A percentile compares a stretch with the other conserved stretches of the same genome.
phyloP scores from a whole-genome alignment of 768 basidiomycete genomes.

The Xerocomellus chrysenteron region DNA sequence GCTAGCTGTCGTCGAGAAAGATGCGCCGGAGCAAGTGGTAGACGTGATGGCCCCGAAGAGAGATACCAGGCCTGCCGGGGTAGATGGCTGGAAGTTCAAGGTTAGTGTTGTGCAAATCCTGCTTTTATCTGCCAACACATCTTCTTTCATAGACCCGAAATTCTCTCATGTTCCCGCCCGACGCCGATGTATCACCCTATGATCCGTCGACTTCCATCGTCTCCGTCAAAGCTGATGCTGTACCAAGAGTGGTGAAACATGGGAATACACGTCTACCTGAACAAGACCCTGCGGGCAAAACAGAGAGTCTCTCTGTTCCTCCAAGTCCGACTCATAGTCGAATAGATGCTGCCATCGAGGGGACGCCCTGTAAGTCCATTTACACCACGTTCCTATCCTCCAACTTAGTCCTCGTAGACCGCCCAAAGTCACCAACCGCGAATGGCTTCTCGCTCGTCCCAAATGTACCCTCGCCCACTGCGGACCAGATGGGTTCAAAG shows the following conservation, averaged over 20 bases:
- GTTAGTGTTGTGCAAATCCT: conserved; percentile 33
- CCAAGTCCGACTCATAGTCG: conserved; percentile 89
- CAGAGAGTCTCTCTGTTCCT: conserved; percentile 54
- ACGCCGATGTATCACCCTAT: conserved; percentile 84
- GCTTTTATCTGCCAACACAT: not conserved
- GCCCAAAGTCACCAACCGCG: conserved; percentile 52
- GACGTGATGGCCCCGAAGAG: conserved; percentile 84
- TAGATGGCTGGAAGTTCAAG: conserved; percentile 84
- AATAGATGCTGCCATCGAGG: conserved; percentile 89
- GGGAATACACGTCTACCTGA: conserved; percentile 78
- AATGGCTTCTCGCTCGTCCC: conserved; percentile 76
- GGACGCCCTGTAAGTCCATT: conserved; percentile 74
- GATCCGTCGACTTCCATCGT: conserved; percentile 39
- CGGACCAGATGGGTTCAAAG: conserved; percentile 73
- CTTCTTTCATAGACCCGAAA: conserved; percentile 69
- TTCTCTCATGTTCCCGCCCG: conserved; percentile 92
- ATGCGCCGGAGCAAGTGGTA: conserved; percentile 30
- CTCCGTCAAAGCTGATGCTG: conserved; percentile 34
- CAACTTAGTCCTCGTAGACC: conserved; percentile 48
- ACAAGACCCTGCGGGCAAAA: conserved; percentile 53
- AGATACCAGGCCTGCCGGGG: conserved; percentile 67
- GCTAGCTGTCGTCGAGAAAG: conserved; percentile 23
- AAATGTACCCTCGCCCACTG: conserved; percentile 83
- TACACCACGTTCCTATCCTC: not conserved
- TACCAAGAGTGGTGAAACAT: conserved; percentile 70